phyloP scores from a whole-genome alignment of 495 filamentous ascomycete genomes.

The Penicillium desertorum region DNA sequence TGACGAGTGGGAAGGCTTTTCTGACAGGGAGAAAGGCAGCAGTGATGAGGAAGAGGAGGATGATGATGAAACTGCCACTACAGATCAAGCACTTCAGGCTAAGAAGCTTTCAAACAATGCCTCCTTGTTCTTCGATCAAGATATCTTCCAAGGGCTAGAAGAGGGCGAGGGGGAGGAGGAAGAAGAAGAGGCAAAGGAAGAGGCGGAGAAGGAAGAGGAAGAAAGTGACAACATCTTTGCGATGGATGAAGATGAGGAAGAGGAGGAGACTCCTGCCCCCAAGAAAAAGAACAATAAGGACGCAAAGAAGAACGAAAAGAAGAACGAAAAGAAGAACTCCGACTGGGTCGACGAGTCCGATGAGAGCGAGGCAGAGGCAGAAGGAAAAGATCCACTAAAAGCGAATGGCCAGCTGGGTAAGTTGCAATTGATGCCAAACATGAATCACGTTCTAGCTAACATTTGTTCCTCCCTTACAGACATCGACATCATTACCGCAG shows the following conservation, averaged over 20 bases:
- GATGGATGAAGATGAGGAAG: conserved; percentile 24
- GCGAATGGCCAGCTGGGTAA: conserved; percentile 69
- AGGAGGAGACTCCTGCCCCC: conserved; percentile 7
- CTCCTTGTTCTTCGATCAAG: conserved; percentile 87
- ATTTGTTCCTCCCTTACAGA: conserved; percentile 47
- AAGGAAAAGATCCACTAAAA: conserved; percentile 62
- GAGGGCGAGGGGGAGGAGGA: conserved; percentile 48
- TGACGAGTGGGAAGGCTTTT: conserved; percentile 90
- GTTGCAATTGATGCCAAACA: conserved; percentile 18
- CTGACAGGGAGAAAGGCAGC: conserved; percentile 59
- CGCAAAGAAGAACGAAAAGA: conserved; percentile 25
- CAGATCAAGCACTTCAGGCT: conserved; percentile 43
- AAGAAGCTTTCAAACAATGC: conserved; percentile 76
- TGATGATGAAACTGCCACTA: conserved; percentile 47
- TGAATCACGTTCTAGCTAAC: conserved; percentile 28
- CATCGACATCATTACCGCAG: conserved; percentile 97
- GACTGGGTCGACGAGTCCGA: conserved; percentile 52
- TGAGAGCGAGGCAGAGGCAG: conserved; percentile 58
- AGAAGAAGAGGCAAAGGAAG: conserved; percentile 39
- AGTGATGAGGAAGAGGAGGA: conserved; percentile 57
- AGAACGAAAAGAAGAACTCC: conserved; percentile 41
- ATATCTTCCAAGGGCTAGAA: conserved; percentile 82
- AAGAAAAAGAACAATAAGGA: conserved; percentile 20
- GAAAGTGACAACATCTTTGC: conserved; percentile 39
- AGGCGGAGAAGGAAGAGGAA: conserved; percentile 45